Evolutionary conservation across 768 basidiomycete species (phyloP).

Genomic region (Boletus sp.): DNA sequence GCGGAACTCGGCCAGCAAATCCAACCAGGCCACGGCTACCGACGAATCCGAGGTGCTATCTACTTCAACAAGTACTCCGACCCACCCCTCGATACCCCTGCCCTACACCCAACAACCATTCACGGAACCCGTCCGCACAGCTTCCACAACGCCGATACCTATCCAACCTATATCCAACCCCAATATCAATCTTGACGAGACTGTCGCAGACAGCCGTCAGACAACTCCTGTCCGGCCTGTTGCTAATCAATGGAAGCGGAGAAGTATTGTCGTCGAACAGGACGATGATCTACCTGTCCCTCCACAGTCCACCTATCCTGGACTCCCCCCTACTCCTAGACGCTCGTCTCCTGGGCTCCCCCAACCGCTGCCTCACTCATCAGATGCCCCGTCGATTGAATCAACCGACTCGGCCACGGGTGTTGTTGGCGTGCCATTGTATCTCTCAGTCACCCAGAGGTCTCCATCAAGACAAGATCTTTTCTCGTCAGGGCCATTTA

Average conservation of each 20-base stretch:
- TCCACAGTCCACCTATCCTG: slow-evolving; percentile 36
- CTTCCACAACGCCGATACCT: slow-evolving; percentile 29
- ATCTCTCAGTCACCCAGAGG: slow-evolving; percentile 38
- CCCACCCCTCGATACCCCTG: slow-evolving; percentile 50
- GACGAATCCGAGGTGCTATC: slow-evolving; percentile 44
- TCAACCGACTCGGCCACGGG: slow-evolving; percentile 44
- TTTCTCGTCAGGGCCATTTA: slow-evolving; percentile 70
- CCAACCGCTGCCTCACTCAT: slow-evolving; percentile 45
- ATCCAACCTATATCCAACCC: slow-evolving; percentile 25
- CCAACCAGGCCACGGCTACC: slow-evolving; percentile 38
- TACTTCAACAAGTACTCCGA: slow-evolving; percentile 57
- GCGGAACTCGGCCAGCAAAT: slow-evolving; percentile 36
- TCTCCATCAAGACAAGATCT: slow-evolving; percentile 54
- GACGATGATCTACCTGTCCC: slow-evolving; percentile 56
- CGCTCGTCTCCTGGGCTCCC: slow-evolving; percentile 30
- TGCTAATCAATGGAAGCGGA: slow-evolving; percentile 45
- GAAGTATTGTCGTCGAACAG: slow-evolving; percentile 68
- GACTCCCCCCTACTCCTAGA: slow-evolving; percentile 42
- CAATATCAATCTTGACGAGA: slow-evolving; percentile 30
- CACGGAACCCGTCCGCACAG: slow-evolving; percentile 26
- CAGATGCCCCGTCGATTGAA: slow-evolving; percentile 48
- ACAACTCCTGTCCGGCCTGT: slow-evolving; percentile 32
- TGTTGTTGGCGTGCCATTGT: slow-evolving; percentile 49
- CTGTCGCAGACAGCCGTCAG: slow-evolving; percentile 29
- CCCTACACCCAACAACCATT: slow-evolving; percentile 35